Percentiles rank a stretch among this genome's conserved stretches.
These are phyloP conservation scores for Umbelopsis vinacea DNA, from an alignment of 192 early-diverging fungal genomes.

Conservation along the genomic window DNA sequence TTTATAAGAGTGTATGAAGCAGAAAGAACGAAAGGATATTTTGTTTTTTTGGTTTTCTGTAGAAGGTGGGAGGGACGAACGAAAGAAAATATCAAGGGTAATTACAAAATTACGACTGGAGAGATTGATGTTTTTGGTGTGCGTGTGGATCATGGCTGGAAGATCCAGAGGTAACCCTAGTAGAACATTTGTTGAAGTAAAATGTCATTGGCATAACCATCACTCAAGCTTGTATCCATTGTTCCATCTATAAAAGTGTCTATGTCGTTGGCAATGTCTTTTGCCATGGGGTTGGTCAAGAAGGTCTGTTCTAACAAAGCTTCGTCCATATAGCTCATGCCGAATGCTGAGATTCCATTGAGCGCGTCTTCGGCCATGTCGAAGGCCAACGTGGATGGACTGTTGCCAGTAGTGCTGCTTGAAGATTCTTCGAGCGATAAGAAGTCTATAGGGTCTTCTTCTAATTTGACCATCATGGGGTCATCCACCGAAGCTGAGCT, in stretches of 20 bases:
- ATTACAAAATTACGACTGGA: conserved; percentile 23
- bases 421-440: conserved; percentile 5
- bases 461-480: conserved; percentile 2
- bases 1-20: neutral
- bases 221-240: conserved; percentile 8
- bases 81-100: neutral
- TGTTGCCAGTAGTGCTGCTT: conserved; percentile 7
- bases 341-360: neutral
- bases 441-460: conserved; percentile 9
- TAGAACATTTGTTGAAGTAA: conserved; percentile 22
- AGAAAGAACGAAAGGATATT: neutral
- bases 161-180: conserved; percentile 12
- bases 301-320: conserved; percentile 7
- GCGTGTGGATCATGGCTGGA: neutral
- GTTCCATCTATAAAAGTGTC: conserved; percentile 23
- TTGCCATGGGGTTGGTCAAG: conserved; percentile 8
- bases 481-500: neutral
- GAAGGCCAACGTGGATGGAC: conserved; percentile 1
- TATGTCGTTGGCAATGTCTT: conserved; percentile 19
- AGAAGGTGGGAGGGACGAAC: too few relatives aligned
- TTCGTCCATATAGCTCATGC: conserved; percentile 9
- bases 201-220: conserved; percentile 21
- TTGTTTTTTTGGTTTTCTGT: too few relatives aligned
- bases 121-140: too few relatives aligned
- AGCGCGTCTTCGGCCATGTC: neutral